Evolutionary conservation across 768 basidiomycete species (phyloP).

Genomic region (Boletus patriciae): DNA sequence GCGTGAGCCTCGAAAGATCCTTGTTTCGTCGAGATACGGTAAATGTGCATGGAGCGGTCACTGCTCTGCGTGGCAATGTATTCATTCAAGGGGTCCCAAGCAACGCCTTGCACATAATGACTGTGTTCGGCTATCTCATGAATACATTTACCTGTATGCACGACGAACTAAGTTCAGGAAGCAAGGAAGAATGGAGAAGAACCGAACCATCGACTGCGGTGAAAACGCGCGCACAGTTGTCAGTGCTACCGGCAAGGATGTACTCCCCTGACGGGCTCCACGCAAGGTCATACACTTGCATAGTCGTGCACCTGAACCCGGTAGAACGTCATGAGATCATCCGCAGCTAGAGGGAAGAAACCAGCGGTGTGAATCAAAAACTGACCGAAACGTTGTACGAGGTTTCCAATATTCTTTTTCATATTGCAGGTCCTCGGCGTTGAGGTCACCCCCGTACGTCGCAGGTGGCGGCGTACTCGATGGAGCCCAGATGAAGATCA

Average conservation of each 20-base stretch:
- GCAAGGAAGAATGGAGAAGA: conserved; percentile 1
- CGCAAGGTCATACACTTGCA: conserved; percentile 97
- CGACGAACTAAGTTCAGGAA: background rate
- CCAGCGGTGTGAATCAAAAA: background rate
- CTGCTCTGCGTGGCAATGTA: conserved; percentile 97
- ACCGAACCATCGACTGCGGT: conserved; percentile 65
- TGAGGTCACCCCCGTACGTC: conserved; percentile 82
- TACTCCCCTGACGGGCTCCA: conserved; percentile 97
- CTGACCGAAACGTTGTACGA: conserved; percentile 77
- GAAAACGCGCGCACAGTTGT: conserved; percentile 90
- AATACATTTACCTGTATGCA: conserved; percentile 70
- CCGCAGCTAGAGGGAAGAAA: background rate
- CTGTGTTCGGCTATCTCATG: conserved; percentile 91
- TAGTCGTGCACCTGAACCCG: conserved; percentile 74
- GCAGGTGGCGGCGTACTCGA: conserved; percentile 67
- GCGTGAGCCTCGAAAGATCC: conserved; percentile 89
- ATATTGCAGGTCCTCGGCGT: conserved; percentile 73
- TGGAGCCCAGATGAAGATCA: conserved; percentile 95
- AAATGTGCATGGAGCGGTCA: conserved; percentile 95
- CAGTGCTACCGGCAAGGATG: conserved; percentile 94
- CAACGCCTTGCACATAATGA: conserved; percentile 97
- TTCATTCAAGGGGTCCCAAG: conserved; percentile 97
- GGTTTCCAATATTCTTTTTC: conserved; percentile 98
- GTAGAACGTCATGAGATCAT: conserved; percentile 3
- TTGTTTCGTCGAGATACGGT: conserved; percentile 75